These are phyloP conservation scores for Blastocystis sp. DNA, from an alignment of 352 stramenopile genomes.

Conservation along the genomic window DNA sequence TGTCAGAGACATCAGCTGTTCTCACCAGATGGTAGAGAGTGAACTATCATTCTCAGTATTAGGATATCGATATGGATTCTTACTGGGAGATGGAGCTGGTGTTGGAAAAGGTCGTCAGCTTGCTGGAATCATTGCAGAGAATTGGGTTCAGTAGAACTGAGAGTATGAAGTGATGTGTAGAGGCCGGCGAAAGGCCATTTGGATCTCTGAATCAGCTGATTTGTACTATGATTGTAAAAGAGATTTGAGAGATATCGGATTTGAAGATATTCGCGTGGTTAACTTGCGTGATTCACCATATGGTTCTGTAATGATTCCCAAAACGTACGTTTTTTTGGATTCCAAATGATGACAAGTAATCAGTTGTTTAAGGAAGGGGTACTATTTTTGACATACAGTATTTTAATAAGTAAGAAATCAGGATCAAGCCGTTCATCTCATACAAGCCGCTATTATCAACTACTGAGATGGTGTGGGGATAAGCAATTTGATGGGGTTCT, in stretches of 20 bases:
- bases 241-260: slow-evolving; percentile 67
- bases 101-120: slow-evolving; percentile 76
- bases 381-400: slow-evolving; percentile 59
- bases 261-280: neutral
- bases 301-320: neutral
- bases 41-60: too few relatives aligned
- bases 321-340: neutral
- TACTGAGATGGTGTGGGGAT: slow-evolving; percentile 41
- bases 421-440: slow-evolving; percentile 67
- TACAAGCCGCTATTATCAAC: slow-evolving; percentile 6
- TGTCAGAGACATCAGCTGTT: slow-evolving; percentile 69
- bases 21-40: slow-evolving; percentile 65
- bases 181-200: slow-evolving; percentile 70
- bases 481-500: slow-evolving; percentile 69
- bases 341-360: neutral
- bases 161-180: neutral
- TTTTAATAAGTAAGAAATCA: slow-evolving; percentile 23
- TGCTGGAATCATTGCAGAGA: slow-evolving; percentile 71
- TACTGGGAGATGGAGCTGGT: slow-evolving; percentile 71
- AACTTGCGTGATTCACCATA: slow-evolving; percentile 43
- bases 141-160: slow-evolving; percentile 64
- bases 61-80: slow-evolving; percentile 68
- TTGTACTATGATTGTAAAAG: slow-evolving; percentile 71
- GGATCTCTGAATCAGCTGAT: slow-evolving; percentile 73
- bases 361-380: slow-evolving; percentile 25